Evolutionary conservation across 371 early-diverging fungal species (phyloP), one percentile per base, ranked within the genome.

Genomic region (Rhizomucor miehei): DNA sequence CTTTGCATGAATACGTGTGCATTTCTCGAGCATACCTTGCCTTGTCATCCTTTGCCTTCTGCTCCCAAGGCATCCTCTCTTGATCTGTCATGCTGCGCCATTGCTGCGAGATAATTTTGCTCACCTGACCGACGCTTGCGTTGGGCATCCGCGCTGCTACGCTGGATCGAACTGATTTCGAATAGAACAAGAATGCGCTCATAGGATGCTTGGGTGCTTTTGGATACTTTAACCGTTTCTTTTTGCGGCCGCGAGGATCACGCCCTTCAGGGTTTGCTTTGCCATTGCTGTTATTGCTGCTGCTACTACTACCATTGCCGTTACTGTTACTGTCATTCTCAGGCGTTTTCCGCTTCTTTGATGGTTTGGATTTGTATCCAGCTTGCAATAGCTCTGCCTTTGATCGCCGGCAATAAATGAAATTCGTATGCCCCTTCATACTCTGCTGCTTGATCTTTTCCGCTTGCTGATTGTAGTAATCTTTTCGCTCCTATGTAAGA

Each of bases 121-220:
- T 84, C 44, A 88, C 81, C 9, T 81, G 80, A 2, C 87, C 87
- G 20, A 86, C 70, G n/a, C 70, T 78, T 16, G 81, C 82, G 6
- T 67, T 59, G 0, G 86, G 79, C 50, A 79, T 65, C 41, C 77
- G 68, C 36, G 73, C 65, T 12, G 83, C 82, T 38, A 85, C 71
- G 5, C 75, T 59, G 1, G 85, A 81, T 14, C 90, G 66, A 56
- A 82, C 82, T 1, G 77, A 66, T 4, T 75, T 81, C 21, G 87
- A 71, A 51, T 80, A 89, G 50, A 84, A 88, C 19, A 89, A 57
- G 57, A 88, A 89, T 8, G 82, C 88, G 1, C 88, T 87, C 80
- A 88, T 88, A 29, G 90, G 89, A 55, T 90, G 90, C 51, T 87
- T 87, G 21, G 90, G 90, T n/a, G 85, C 83, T 44, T 71, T 70